Percentiles rank a stretch among this genome's conserved stretches.
Evolutionary conservation across 73 alveolate genomes (phyloP).

Genomic region (Loxodes magnus): DNA sequence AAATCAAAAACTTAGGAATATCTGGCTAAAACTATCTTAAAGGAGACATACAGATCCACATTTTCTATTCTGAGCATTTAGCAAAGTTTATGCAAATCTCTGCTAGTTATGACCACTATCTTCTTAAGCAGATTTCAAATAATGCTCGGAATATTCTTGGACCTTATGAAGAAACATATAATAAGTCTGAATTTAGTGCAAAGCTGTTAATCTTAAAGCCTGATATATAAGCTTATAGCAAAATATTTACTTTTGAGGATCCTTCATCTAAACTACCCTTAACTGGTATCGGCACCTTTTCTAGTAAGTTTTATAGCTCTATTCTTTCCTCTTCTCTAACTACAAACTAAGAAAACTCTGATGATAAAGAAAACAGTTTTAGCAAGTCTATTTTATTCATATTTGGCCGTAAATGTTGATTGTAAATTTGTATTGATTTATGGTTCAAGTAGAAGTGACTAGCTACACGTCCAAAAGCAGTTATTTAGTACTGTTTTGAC

Average conservation of each 20-base stretch:
- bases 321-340: constrained; percentile 98
- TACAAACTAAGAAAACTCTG: constrained; percentile 96
- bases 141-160: constrained; percentile 98
- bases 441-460: constrained; percentile 94
- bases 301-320: constrained; percentile 57
- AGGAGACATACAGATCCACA: constrained; percentile 99
- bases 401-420: constrained; percentile 85
- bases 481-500: constrained; percentile 70
- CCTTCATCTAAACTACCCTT: constrained; percentile 97
- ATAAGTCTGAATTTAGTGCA: constrained; percentile 98
- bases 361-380: constrained; percentile 89
- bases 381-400: constrained; percentile 97
- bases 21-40: constrained; percentile 87
- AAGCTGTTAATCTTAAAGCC: constrained; percentile 94
- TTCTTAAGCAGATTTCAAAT: constrained; percentile 89
- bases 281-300: constrained; percentile 96
- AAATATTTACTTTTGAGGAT: constrained; percentile 80
- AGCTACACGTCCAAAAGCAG: constrained; percentile 95
- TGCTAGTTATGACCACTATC: constrained; percentile 91
- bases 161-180: constrained; percentile 94
- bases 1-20: not conserved
- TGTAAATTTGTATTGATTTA: constrained; percentile 91
- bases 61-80: constrained; percentile 95
- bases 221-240: constrained; percentile 81
- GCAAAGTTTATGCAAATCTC: constrained; percentile 41